A percentile compares a stretch with the other conserved stretches of the same genome.
Evolutionary conservation across 2,329 filamentous ascomycete species (phyloP).

Genomic region (Pseudocercospora pini-densiflorae): DNA sequence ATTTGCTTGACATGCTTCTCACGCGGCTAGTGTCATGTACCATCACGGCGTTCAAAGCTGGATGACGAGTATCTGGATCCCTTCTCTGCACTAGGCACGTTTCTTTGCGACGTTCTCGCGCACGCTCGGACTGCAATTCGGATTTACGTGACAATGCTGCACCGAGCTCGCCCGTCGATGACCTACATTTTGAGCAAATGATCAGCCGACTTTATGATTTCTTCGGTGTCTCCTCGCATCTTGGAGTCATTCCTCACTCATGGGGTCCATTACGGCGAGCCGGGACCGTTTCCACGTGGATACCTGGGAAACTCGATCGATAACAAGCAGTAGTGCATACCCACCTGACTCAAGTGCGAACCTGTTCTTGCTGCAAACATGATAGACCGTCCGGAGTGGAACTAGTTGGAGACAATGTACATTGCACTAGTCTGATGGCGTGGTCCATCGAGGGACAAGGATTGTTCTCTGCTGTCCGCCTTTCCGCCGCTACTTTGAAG

Average conservation of each 20-base stretch:
- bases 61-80: not conserved
- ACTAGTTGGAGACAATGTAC: not conserved
- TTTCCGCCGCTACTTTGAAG: not conserved
- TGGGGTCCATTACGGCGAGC: not conserved
- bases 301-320: not conserved
- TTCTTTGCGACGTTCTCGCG: not conserved
- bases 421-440: not conserved
- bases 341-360: not conserved
- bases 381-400: not conserved
- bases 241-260: not conserved
- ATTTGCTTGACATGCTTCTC: conserved; percentile 1
- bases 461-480: not conserved
- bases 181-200: not conserved
- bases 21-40: not conserved
- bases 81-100: not conserved
- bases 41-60: not conserved
- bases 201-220: not conserved
- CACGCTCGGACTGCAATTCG: not conserved
- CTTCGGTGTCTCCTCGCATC: not conserved
- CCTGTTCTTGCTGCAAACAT: not conserved
- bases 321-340: not conserved
- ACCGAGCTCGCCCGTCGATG: not conserved
- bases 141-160: not conserved
- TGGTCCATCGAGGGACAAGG: not conserved
- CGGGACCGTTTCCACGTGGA: not conserved